A percentile compares a stretch with the other conserved stretches of the same genome.
Conservation (phyloP, 2,329 filamentous ascomycete genomes). For the Monilinia fructigena region DNA sequence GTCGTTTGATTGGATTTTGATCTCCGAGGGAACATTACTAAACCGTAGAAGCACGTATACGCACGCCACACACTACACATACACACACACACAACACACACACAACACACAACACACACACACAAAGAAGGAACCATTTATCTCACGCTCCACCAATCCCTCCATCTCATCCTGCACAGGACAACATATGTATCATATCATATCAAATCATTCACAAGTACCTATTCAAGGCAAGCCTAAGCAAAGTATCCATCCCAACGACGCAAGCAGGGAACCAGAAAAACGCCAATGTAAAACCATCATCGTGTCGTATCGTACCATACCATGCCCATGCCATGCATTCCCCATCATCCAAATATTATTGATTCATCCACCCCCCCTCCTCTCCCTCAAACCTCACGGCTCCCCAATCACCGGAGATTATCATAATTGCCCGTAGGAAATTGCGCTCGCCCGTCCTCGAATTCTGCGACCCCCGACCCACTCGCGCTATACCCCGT, state of each 20-base stretch:
- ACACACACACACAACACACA: too few relatives aligned
- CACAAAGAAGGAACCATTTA: too few relatives aligned
- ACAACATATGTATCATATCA: constrained; percentile 2
- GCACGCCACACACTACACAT: too few relatives aligned
- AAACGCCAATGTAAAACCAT: constrained; percentile 19
- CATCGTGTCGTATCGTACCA: neutral
- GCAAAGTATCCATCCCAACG: too few relatives aligned
- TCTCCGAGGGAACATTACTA: too few relatives aligned
- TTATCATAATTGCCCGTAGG: constrained; percentile 57
- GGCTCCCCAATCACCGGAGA: constrained; percentile 22
- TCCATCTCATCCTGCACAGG: neutral
- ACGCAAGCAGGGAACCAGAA: neutral
- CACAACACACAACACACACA: too few relatives aligned
- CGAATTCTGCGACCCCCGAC: constrained; percentile 19
- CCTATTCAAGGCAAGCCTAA: neutral
- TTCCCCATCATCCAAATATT: neutral
- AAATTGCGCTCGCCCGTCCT: constrained; percentile 46
- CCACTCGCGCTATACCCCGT: constrained; percentile 47
- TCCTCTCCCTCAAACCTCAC: neutral
- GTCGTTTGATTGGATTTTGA: too few relatives aligned
- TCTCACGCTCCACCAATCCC: neutral
- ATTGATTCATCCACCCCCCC: neutral
- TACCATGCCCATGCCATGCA: too few relatives aligned
- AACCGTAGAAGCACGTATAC: too few relatives aligned
- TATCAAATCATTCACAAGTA: neutral